Evolutionary conservation across 2,329 filamentous ascomycete species (phyloP).

Genomic region (Ilyonectria sp.): DNA sequence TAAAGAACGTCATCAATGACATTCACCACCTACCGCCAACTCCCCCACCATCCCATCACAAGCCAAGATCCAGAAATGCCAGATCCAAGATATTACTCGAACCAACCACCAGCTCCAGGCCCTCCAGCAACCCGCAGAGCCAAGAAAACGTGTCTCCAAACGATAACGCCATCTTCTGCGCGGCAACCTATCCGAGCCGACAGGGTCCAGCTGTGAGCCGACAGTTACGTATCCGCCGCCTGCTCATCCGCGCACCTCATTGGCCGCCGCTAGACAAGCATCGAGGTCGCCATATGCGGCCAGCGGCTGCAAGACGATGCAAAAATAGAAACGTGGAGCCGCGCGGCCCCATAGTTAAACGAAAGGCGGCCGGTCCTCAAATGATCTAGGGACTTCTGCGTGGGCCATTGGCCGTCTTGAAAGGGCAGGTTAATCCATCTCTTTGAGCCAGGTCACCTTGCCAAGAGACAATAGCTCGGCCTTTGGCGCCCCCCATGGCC

Average conservation of each 20-base stretch:
- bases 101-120: slow-evolving; percentile 21
- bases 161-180: slow-evolving; percentile 2
- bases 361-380: background rate
- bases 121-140: slow-evolving; percentile 9
- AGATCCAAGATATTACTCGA: slow-evolving; percentile 27
- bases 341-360: slow-evolving; percentile 24
- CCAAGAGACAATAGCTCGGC: slow-evolving; percentile 15
- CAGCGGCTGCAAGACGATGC: slow-evolving; percentile 42
- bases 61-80: background rate
- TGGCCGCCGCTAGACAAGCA: slow-evolving; percentile 36
- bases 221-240: slow-evolving; percentile 2
- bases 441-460: background rate
- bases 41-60: slow-evolving; percentile 12
- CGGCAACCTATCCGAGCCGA: background rate
- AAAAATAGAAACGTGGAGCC: slow-evolving; percentile 44
- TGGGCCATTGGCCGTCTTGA: slow-evolving; percentile 17
- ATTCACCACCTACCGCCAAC: background rate
- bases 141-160: slow-evolving; percentile 15
- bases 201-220: background rate
- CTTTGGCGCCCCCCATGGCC: slow-evolving; percentile 16
- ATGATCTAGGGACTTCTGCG: slow-evolving; percentile 7
- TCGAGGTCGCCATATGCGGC: slow-evolving; percentile 43
- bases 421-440: slow-evolving; percentile 6
- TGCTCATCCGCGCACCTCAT: slow-evolving; percentile 12
- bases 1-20: slow-evolving; percentile 6